Base-by-base conservation (phyloP, 2,329 filamentous ascomycete genomes). In the Cordyceps tenuipes region DNA sequence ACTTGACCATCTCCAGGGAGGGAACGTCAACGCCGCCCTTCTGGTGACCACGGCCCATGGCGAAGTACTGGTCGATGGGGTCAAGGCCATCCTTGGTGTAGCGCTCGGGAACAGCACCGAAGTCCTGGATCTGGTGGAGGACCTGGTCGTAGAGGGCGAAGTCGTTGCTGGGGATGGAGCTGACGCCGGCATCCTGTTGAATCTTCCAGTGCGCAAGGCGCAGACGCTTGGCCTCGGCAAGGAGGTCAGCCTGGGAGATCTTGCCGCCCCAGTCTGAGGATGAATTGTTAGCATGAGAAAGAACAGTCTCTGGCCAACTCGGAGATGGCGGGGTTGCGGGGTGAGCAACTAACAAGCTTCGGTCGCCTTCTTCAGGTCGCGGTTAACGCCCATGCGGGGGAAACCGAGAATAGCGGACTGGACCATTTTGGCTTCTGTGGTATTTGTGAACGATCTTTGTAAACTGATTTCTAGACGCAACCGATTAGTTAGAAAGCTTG, bases 361-460 rank as follows among this genome's bases (percentile, higher is more conserved):
- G 68, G 92, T 99, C 74, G 94, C 94, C 87, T 99, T 99, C 89
- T 99, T 99, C 76, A 99, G 87, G 84, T 99, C 94, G 87, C 94
- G 91, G 80, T 95, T 90, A 72, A 85, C 89, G 80, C 94, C 94
- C 90, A 97, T 97, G 75, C 94, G 93, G 77, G 94, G 94, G 86
- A 99, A 99, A 81, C 94, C 94, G 77, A 99, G 88, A 77, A 99
- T 84, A 69, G 94, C 80, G 67, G 82, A 85, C 73, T 84, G 80
- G 75, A 85, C 82, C 82, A 85, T 85, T 64, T 74, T 82, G 74
- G 65, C 69, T 72, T 69, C 64, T 63, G 66, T 65, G 63, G 64
- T 50, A 19, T 47, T 44, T 62, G 26, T 48, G 34, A 61, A 52
- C 9, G 26, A 48, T n/a, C 23, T 54, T 46, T 23, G 50, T 55